A percentile compares a stretch with the other conserved stretches of the same genome.
phyloP scores from a whole-genome alignment of 208 protist species.

The Wallacemonas sp. region DNA sequence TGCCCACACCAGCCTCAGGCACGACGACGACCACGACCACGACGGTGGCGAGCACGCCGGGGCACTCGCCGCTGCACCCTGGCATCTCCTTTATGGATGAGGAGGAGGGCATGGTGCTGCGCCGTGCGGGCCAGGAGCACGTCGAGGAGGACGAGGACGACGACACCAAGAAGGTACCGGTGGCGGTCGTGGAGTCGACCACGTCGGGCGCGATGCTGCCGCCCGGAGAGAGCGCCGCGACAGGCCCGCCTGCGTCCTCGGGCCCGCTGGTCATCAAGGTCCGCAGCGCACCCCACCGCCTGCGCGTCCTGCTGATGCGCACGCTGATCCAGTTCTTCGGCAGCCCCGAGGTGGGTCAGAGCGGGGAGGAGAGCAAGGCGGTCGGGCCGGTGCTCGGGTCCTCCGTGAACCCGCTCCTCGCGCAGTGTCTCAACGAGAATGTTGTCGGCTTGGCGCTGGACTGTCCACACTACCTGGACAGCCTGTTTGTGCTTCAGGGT shows the following conservation, averaged over 20 bases:
- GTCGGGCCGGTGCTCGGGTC: not conserved
- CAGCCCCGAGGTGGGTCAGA: not conserved
- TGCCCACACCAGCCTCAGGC: slow-evolving; percentile 1
- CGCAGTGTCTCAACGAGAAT: slow-evolving; percentile 47
- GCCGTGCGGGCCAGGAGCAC: not conserved
- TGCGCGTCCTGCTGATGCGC: slow-evolving; percentile 40
- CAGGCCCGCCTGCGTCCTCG: too few relatives aligned
- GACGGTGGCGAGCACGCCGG: not conserved
- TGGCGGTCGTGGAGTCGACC: not conserved
- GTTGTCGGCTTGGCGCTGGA: slow-evolving; percentile 31
- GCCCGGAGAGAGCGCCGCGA: not conserved
- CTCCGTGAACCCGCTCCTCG: slow-evolving; percentile 29
- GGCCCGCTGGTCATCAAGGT: not conserved
- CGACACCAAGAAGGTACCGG: slow-evolving; percentile 3
- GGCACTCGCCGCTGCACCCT: not conserved
- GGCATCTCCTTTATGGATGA: slow-evolving; percentile 12
- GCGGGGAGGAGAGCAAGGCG: not conserved
- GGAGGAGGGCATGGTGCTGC: slow-evolving; percentile 1
- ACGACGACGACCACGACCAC: slow-evolving; percentile 1
- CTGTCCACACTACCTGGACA: slow-evolving; percentile 12
- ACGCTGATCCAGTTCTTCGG: slow-evolving; percentile 36
- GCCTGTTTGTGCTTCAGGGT: slow-evolving; percentile 6
- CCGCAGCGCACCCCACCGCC: slow-evolving; percentile 19
- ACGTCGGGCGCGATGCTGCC: not conserved
- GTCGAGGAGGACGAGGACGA: not conserved